Percentiles rank a stretch among this genome's conserved stretches.
Conservation (phyloP, 106 monocot genomes). For the Alisma plantagoaquatica region DNA sequence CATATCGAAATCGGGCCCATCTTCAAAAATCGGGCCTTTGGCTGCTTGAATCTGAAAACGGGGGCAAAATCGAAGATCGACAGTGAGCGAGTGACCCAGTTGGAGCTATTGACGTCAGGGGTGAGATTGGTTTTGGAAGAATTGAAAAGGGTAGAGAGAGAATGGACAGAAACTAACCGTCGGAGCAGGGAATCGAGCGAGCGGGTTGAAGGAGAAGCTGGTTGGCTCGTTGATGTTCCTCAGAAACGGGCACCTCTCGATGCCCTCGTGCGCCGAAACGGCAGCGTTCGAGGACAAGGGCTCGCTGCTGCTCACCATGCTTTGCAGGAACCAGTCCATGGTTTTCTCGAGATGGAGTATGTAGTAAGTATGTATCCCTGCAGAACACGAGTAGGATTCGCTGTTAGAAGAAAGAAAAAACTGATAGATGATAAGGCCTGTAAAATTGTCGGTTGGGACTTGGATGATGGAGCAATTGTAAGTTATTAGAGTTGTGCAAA, state of each 20-base stretch:
- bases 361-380: neutral
- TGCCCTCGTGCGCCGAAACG: constrained; percentile 30
- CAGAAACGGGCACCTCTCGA: constrained; percentile 81
- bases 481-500: no score
- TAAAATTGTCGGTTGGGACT: no score
- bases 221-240: constrained; percentile 91
- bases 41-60: constrained; percentile 32
- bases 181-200: constrained; percentile 35
- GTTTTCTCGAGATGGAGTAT: neutral
- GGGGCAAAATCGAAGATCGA: neutral
- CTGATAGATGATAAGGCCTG: neutral
- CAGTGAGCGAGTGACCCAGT: neutral
- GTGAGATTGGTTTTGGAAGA: no score
- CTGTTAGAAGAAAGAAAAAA: neutral
- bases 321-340: constrained; percentile 23
- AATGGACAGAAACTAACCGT: constrained; percentile 18
- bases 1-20: constrained; percentile 64
- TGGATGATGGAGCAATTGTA: no score
- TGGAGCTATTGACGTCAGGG: no score
- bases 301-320: constrained; percentile 17
- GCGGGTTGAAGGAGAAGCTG: constrained; percentile 53
- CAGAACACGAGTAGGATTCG: neutral
- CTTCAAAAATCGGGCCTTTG: constrained; percentile 83
- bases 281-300: constrained; percentile 9
- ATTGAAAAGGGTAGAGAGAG: no score